A percentile compares a stretch with the other conserved stretches of the same genome.
These are phyloP conservation scores for Cochlearia excelsa DNA, from an alignment of 345 rosid genomes.

Conservation along the genomic window DNA sequence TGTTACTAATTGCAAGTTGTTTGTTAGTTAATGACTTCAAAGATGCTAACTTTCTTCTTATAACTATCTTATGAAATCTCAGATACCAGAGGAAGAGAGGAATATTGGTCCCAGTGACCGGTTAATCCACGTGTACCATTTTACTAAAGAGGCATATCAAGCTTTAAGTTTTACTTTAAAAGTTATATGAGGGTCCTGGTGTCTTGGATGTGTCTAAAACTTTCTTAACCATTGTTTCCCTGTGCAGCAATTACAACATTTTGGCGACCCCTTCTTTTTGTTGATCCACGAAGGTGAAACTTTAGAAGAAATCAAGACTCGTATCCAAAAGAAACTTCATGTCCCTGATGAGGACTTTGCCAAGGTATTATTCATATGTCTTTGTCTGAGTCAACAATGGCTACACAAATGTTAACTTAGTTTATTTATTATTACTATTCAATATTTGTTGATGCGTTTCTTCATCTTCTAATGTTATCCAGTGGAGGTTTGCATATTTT, in stretches of 20 bases:
- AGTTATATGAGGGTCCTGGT: neutral
- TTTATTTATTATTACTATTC: neutral
- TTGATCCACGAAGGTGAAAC: slow-evolving; percentile 92
- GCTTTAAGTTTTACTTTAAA: slow-evolving; percentile 2
- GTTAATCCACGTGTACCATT: slow-evolving; percentile 88
- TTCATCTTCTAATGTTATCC: slow-evolving; percentile 12
- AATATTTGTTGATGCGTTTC: slow-evolving; percentile 1
- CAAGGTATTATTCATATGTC: slow-evolving; percentile 44
- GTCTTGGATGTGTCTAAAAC: neutral
- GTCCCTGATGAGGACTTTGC: slow-evolving; percentile 89
- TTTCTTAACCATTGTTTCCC: slow-evolving; percentile 15
- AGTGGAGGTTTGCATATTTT: slow-evolving; percentile 96
- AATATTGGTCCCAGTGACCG: slow-evolving; percentile 79
- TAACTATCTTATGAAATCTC: slow-evolving; percentile 25
- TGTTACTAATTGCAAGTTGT: slow-evolving; percentile 3
- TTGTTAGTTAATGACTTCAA: neutral
- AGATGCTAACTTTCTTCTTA: slow-evolving; percentile 10
- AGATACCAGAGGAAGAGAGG: slow-evolving; percentile 92
- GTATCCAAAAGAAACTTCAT: slow-evolving; percentile 78
- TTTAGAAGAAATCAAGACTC: slow-evolving; percentile 65
- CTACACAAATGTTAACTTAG: neutral
- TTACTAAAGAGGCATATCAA: slow-evolving; percentile 53
- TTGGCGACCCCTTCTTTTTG: slow-evolving; percentile 95
- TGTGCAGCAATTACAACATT: slow-evolving; percentile 82
- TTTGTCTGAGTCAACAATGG: slow-evolving; percentile 1